Evolutionary conservation across 208 protist species (phyloP).

Genomic region (Trypanosoma boissoni): DNA sequence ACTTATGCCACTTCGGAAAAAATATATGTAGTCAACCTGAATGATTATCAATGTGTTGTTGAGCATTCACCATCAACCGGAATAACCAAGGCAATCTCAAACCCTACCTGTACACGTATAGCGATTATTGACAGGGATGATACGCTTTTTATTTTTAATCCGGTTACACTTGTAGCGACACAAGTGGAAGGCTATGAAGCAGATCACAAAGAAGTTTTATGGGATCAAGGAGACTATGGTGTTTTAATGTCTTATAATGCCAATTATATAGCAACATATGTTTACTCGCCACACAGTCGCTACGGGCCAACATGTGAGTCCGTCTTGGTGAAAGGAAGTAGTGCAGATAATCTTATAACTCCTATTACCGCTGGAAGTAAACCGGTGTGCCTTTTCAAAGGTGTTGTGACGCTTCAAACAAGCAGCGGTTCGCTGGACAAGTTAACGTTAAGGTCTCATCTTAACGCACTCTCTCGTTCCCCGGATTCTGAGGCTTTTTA

Average conservation of each 20-base stretch:
- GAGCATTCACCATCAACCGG: slow-evolving; percentile 62
- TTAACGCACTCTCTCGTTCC: slow-evolving; percentile 37
- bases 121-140: slow-evolving; percentile 89
- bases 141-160: slow-evolving; percentile 85
- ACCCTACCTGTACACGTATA: slow-evolving; percentile 88
- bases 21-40: slow-evolving; percentile 82
- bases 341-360: slow-evolving; percentile 68
- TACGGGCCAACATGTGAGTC: slow-evolving; percentile 87
- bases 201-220: slow-evolving; percentile 74
- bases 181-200: slow-evolving; percentile 70
- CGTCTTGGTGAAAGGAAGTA: slow-evolving; percentile 52
- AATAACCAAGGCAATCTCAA: slow-evolving; percentile 82
- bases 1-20: slow-evolving; percentile 87
- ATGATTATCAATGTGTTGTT: slow-evolving; percentile 85
- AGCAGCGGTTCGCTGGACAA: slow-evolving; percentile 59
- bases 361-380: slow-evolving; percentile 57
- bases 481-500: slow-evolving; percentile 79
- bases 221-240: slow-evolving; percentile 91
- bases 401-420: slow-evolving; percentile 75
- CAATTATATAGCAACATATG: slow-evolving; percentile 82
- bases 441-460: slow-evolving; percentile 81
- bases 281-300: slow-evolving; percentile 85
- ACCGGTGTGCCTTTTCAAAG: slow-evolving; percentile 80
- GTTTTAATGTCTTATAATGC: slow-evolving; percentile 82
- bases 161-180: slow-evolving; percentile 84